phyloP scores from a whole-genome alignment of 108 stramenopile genomes.

The Conticribra weissflogii region DNA sequence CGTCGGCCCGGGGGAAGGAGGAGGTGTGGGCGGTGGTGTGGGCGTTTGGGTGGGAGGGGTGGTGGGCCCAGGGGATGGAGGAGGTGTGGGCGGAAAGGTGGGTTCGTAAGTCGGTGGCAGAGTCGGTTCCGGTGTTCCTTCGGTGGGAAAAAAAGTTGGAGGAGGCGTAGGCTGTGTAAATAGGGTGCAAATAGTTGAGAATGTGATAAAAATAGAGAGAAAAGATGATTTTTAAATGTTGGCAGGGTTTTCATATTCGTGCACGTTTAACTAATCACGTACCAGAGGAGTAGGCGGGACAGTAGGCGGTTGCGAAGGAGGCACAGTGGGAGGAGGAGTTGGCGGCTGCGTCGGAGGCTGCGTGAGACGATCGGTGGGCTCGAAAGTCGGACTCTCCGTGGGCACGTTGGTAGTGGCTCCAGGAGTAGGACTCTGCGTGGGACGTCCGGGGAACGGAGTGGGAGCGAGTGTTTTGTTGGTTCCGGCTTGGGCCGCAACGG shows the following conservation, averaged over 20 bases:
- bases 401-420: neutral
- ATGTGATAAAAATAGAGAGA: no score
- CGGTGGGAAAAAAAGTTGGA: neutral
- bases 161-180: neutral
- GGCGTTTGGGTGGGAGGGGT: neutral
- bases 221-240: no score
- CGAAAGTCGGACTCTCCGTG: neutral
- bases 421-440: neutral
- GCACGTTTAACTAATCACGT: no score
- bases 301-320: neutral
- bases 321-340: neutral
- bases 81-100: neutral
- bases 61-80: neutral
- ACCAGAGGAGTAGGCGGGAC: neutral
- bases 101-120: neutral
- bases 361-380: neutral
- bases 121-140: neutral
- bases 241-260: no score
- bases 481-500: neutral
- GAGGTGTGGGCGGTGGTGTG: no score
- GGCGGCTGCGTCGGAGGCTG: neutral
- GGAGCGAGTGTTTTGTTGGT: neutral
- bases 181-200: no score
- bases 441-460: neutral
- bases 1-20: no score